phyloP scores from a whole-genome alignment of 306 rosid species.

The Rosa rugosa region DNA sequence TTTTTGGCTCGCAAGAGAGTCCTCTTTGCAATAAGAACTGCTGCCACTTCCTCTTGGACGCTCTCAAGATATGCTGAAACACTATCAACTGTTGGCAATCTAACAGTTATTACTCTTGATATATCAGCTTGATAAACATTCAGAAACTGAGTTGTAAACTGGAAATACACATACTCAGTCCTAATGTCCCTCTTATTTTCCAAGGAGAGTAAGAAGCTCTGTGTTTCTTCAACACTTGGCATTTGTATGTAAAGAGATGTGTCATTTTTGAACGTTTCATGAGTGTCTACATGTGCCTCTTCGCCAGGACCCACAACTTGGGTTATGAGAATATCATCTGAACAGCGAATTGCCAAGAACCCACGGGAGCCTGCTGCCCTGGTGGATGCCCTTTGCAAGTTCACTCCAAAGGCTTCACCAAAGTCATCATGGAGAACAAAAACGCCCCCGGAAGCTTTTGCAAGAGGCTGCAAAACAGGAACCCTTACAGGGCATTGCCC shows the following conservation, averaged over 20 bases:
- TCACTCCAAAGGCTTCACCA: conserved; percentile 99
- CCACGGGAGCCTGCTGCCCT: conserved; percentile 95
- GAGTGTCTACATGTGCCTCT: conserved; percentile 83
- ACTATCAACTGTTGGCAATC: conserved; percentile 79
- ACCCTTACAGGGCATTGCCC: conserved; percentile 98
- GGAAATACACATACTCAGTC: conserved; percentile 60
- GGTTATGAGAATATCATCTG: conserved; percentile 77
- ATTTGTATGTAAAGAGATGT: conserved; percentile 76
- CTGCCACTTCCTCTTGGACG: conserved; percentile 82
- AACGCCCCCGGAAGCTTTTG: conserved; percentile 95
- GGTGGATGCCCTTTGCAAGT: conserved; percentile 91
- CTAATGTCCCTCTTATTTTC: conserved; percentile 76
- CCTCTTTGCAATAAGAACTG: conserved; percentile 86
- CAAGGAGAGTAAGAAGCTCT: conserved; percentile 79
- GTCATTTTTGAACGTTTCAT: conserved; percentile 74
- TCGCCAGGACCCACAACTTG: conserved; percentile 96
- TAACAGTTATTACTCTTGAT: conserved; percentile 75
- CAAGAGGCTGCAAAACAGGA: conserved; percentile 92
- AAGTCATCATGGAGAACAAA: conserved; percentile 96
- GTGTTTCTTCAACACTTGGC: conserved; percentile 91
- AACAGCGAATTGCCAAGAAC: conserved; percentile 73
- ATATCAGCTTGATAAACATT: conserved; percentile 69
- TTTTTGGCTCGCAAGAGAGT: conserved; percentile 70
- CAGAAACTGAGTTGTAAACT: conserved; percentile 60
- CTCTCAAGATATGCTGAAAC: conserved; percentile 78